These are phyloP conservation scores for Grammothele lineata DNA, from an alignment of 768 basidiomycete genomes.

Conservation along the genomic window DNA sequence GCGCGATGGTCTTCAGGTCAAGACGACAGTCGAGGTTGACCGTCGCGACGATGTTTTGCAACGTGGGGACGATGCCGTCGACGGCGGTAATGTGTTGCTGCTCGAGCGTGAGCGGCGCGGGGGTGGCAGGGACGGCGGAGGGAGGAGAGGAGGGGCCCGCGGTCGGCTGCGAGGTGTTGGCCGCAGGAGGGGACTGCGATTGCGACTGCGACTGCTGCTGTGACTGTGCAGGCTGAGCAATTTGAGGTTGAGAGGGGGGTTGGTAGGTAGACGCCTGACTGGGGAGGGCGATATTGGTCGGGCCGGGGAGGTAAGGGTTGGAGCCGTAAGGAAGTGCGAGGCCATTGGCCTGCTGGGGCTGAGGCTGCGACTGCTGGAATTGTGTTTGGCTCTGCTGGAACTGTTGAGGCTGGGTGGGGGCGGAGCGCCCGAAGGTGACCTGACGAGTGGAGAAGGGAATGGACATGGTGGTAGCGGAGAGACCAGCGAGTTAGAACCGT, in stretches of 20 bases:
- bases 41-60: slow-evolving; percentile 99
- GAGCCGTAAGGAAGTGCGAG: slow-evolving; percentile 48
- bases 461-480: slow-evolving; percentile 32
- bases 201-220: slow-evolving; percentile 23
- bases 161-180: slow-evolving; percentile 34
- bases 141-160: slow-evolving; percentile 58
- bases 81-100: slow-evolving; percentile 96
- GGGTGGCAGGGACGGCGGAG: slow-evolving; percentile 58
- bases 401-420: slow-evolving; percentile 32
- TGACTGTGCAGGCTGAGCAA: slow-evolving; percentile 12
- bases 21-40: slow-evolving; percentile 96
- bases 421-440: slow-evolving; percentile 70
- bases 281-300: slow-evolving; percentile 46
- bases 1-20: slow-evolving; percentile 96
- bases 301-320: slow-evolving; percentile 42
- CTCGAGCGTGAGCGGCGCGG: slow-evolving; percentile 75
- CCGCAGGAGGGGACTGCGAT: slow-evolving; percentile 20
- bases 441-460: slow-evolving; percentile 76
- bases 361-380: slow-evolving; percentile 36
- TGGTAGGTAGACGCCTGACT: slow-evolving; percentile 52
- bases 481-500: slow-evolving; percentile 14
- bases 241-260: slow-evolving; percentile 18
- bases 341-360: slow-evolving; percentile 37
- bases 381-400: slow-evolving; percentile 41
- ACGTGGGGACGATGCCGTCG: slow-evolving; percentile 96